Conservation (phyloP, 805 yeast genomes). For the Ascoidea rubescens region DNA sequence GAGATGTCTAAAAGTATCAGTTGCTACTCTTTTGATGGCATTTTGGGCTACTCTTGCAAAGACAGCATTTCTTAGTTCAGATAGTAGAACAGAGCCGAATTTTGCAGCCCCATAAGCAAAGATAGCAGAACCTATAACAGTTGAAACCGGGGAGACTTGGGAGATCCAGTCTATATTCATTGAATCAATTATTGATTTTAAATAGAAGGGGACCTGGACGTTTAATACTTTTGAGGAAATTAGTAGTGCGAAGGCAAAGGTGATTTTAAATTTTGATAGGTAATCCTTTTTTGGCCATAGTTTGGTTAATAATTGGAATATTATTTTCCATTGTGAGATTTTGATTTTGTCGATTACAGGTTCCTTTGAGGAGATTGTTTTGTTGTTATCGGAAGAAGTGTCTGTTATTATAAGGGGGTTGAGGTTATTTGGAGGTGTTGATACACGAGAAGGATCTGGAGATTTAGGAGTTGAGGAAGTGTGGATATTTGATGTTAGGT, state of each 20-base stretch:
- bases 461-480: too few relatives aligned
- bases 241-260: slow-evolving; percentile 61
- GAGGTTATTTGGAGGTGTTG: background rate
- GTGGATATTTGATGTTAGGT: too few relatives aligned
- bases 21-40: slow-evolving; percentile 83
- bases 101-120: slow-evolving; percentile 89
- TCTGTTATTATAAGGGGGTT: background rate
- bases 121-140: slow-evolving; percentile 53
- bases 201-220: slow-evolving; percentile 92
- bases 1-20: slow-evolving; percentile 74
- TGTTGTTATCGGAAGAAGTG: background rate
- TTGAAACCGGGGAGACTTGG: slow-evolving; percentile 47
- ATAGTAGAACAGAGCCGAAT: slow-evolving; percentile 87
- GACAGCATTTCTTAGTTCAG: slow-evolving; percentile 88
- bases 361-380: background rate
- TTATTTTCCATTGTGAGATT: slow-evolving; percentile 32
- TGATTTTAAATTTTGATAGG: slow-evolving; percentile 57
- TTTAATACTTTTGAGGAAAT: slow-evolving; percentile 74
- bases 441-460: too few relatives aligned
- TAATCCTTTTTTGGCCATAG: slow-evolving; percentile 72
- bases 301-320: slow-evolving; percentile 50
- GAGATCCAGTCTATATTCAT: slow-evolving; percentile 85
- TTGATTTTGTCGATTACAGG: slow-evolving; percentile 4
- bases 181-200: slow-evolving; percentile 75
- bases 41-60: slow-evolving; percentile 92